Evolutionary conservation across 2,329 filamentous ascomycete species (phyloP), one percentile per base, ranked within the genome.

Genomic region (Botrytis porri): DNA sequence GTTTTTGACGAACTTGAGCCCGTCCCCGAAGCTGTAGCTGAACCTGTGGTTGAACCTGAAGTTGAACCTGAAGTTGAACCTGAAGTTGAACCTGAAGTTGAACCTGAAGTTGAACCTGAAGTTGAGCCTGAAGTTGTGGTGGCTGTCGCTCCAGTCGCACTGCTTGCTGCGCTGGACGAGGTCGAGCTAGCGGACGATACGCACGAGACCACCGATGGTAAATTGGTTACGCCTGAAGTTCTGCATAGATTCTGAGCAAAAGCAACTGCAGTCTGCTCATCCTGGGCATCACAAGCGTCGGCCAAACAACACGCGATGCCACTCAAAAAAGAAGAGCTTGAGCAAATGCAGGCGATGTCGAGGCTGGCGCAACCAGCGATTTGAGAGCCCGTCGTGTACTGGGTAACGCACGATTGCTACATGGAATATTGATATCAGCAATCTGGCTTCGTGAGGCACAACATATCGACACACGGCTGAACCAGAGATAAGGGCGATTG

Each of bases 341-440:
- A 78, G 77, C 87, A 88, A 75, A 88, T 86, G 76, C 87, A 88
- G 51, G 79, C 76, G 73, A 84, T 80, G 72, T 87, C 82, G 32
- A 84, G n/a, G 16, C 79, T 78, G 9, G 62, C 57, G 74, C 83
- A 84, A 75, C 84, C 84, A 12, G 80, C 81, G 20, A 82, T 80
- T 29, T 80, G 80, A 59, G 83, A 81, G 32, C 84, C 80, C n/a
- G 78, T 75, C n/a, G 82, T 82, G 72, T 83, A 79, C 67, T 78
- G 51, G 59, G 74, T 74, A 4, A 82, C 75, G 65, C 82, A 83
- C 32, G 74, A 54, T 76, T 78, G 77, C 81, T 83, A 59, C 14
- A 74, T 43, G 25, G 25, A 48, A 29, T n/a, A 69, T 66, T 37
- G 35, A 63, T 66, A 51, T 66, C 9, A 73, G 39, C 48, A 69